Base-by-base conservation (phyloP, 192 early-diverging fungal species). In the Rhizophagus prolifer region DNA sequence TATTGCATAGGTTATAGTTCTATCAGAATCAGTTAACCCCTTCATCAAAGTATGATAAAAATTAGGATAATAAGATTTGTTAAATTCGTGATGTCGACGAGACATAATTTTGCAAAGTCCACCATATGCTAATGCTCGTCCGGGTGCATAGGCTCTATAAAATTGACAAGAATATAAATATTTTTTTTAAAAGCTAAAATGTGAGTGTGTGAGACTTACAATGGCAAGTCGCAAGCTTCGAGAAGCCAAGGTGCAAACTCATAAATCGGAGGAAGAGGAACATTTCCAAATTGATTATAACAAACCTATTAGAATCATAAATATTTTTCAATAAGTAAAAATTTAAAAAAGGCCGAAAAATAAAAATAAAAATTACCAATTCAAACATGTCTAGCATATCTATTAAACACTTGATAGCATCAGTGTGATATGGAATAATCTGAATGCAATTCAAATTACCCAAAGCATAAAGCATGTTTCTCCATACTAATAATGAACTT, bases 231-330 rank as follows among this genome's bases (percentile, higher is more conserved):
- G 25, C 87, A 84, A 0, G 92, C 91, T 78, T 95, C 85, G 58
- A 96, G 90, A 30, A 95, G 74, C 93, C 93, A 95, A 7, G 90
- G 85, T 9, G 88, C 82, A 79, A 94, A 89, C 58, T 95, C 92
- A 63, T 92, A 94, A 1, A 94, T 80, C 3, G 88, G 82, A 3
- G 94, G 94, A 66, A 91, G 88, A 21, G 81, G 58, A n/a, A 79
- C 74, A 44, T 84, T 77, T 9, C 82, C 81, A 63, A 82, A 94
- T 76, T 94, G 90, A 23, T 79, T 64, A 19, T 68, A 46, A 13
- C 90, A 86, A 23, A 90, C 84, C 84, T 90, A 68, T 59, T 46
- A 38, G 47, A n/a, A 46, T 12, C 21, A 59, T 16, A 30, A 54
- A 54, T 19, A 54, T 21, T 21, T 7, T 13, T 36, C 13, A 26